Percentiles rank a stretch among this genome's conserved stretches.
These are phyloP conservation scores for Serpula lacrymans DNA, from an alignment of 768 basidiomycete species.

Conservation along the genomic window DNA sequence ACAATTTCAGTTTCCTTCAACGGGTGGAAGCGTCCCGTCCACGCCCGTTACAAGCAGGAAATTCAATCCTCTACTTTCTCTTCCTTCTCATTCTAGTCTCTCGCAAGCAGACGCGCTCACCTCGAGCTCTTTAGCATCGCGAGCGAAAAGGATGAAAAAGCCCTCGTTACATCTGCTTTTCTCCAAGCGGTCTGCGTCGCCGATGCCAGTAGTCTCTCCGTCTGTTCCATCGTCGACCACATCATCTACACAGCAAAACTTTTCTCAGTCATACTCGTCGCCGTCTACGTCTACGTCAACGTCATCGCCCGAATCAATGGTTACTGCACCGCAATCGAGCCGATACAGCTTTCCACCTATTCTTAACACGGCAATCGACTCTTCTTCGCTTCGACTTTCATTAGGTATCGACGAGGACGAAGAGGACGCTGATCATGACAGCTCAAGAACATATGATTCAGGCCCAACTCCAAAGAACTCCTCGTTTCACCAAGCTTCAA, in stretches of 20 bases:
- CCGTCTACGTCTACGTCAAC: constrained; percentile 28
- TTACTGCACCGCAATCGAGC: constrained; percentile 56
- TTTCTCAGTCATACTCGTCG: constrained; percentile 16
- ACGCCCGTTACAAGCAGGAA: constrained; percentile 33
- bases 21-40: constrained; percentile 25
- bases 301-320: constrained; percentile 41
- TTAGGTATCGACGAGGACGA: constrained; percentile 25
- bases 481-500: constrained; percentile 7
- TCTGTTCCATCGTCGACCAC: constrained; percentile 19
- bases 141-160: constrained; percentile 48
- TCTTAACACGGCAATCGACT: constrained; percentile 60
- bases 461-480: constrained; percentile 1
- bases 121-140: constrained; percentile 33
- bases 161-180: constrained; percentile 70
- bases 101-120: constrained; percentile 29
- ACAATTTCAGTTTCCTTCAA: constrained; percentile 47
- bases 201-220: constrained; percentile 34
- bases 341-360: constrained; percentile 49
- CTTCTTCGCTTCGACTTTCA: constrained; percentile 42
- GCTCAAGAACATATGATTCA: no score
- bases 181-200: constrained; percentile 57
- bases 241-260: constrained; percentile 8
- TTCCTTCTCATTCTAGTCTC: constrained; percentile 29
- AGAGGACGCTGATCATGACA: constrained; percentile 24
- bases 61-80: constrained; percentile 29